phyloP scores from a whole-genome alignment of 495 filamentous ascomycete genomes.

The Pyrenula massariospora region DNA sequence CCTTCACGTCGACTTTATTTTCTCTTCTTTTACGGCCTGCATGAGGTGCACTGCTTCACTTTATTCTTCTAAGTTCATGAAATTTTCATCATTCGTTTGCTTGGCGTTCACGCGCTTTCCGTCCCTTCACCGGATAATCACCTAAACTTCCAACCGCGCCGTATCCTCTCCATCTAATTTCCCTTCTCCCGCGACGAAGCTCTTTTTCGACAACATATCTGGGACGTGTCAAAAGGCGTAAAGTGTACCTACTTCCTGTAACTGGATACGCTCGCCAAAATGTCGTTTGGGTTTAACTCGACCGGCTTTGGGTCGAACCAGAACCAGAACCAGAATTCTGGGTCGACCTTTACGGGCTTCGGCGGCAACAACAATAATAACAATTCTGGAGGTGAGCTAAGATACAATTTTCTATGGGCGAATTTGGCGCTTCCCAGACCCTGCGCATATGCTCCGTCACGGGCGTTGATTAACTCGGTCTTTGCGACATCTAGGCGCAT shows the following conservation, averaged over 20 bases:
- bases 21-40: no score
- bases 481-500: constrained; percentile 45
- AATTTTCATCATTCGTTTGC: no score
- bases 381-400: constrained; percentile 6
- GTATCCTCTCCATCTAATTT: no score
- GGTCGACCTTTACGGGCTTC: constrained; percentile 10
- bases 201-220: no score
- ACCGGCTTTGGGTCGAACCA: constrained; percentile 42
- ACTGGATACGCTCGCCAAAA: neutral
- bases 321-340: constrained; percentile 26
- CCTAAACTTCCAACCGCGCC: neutral
- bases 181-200: neutral
- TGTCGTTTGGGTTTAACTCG: constrained; percentile 13
- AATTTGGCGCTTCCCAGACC: neutral
- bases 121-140: neutral
- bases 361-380: constrained; percentile 11
- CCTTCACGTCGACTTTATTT: neutral
- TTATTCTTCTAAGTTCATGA: neutral
- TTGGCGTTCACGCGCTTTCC: neutral
- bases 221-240: no score
- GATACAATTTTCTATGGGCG: neutral
- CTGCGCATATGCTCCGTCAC: constrained; percentile 11
- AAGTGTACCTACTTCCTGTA: no score
- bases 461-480: constrained; percentile 28
- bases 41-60: neutral